These are phyloP conservation scores for Actinomucor elegans DNA, from an alignment of 371 early-diverging fungal species.

Conservation along the genomic window DNA sequence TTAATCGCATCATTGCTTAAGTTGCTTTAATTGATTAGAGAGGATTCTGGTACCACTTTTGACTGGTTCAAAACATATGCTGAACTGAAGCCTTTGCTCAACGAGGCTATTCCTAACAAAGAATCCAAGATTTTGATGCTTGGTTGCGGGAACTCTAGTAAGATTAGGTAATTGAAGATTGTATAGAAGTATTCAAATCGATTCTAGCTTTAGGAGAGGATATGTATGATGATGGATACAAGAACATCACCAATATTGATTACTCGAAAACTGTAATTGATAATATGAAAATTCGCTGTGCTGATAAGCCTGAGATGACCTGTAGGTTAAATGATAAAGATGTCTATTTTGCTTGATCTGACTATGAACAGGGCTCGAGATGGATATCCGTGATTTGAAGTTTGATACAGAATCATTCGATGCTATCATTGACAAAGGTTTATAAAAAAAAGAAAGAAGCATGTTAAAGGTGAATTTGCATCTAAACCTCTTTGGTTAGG, in stretches of 20 bases:
- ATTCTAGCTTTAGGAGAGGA: conserved; percentile 69
- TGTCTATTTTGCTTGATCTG: too few species aligned
- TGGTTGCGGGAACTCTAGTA: conserved; percentile 80
- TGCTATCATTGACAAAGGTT: conserved; percentile 84
- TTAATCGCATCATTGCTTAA: neutral
- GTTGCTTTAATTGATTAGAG: too few species aligned
- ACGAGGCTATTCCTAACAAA: conserved; percentile 55
- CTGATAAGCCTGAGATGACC: conserved; percentile 58
- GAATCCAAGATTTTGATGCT: conserved; percentile 69
- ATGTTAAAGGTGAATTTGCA: too few species aligned
- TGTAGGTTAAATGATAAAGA: conserved; percentile 49
- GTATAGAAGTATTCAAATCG: neutral
- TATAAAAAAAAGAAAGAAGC: too few species aligned
- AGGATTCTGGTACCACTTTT: conserved; percentile 59
- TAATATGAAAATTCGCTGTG: conserved; percentile 69
- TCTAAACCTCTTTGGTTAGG: conserved; percentile 9
- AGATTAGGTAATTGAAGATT: conserved; percentile 1
- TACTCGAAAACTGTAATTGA: conserved; percentile 79
- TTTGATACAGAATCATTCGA: conserved; percentile 67
- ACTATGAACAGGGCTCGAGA: conserved; percentile 67
- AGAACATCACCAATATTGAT: conserved; percentile 79
- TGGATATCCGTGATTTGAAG: conserved; percentile 75
- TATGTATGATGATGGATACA: conserved; percentile 81
- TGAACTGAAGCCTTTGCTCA: conserved; percentile 66
- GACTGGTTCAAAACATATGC: conserved; percentile 89